A percentile compares a stretch with the other conserved stretches of the same genome.
Conservation (phyloP, 306 rosid species). For the Pachyrhizus erosus region DNA sequence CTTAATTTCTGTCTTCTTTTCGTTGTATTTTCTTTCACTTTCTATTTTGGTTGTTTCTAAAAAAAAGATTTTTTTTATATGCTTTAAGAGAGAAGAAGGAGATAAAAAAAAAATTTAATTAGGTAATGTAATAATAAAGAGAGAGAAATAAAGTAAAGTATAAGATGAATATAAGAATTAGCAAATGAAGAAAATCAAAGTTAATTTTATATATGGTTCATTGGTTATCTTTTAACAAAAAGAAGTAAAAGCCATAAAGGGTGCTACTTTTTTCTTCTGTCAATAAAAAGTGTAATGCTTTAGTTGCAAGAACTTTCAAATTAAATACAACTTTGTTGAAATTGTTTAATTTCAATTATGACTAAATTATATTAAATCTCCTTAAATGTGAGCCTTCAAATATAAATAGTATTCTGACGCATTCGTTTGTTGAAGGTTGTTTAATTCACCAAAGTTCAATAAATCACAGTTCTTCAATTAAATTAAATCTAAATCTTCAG, state of each 20-base stretch:
- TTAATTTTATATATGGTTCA: neutral
- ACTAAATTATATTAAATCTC: too few species aligned
- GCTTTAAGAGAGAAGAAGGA: neutral
- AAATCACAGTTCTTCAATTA: too few species aligned
- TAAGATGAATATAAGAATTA: neutral
- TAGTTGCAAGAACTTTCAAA: neutral
- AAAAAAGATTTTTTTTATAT: neutral
- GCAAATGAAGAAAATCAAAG: neutral
- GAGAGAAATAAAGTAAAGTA: neutral
- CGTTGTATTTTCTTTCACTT: neutral
- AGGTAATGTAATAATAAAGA: neutral
- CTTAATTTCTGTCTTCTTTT: constrained; percentile 20
- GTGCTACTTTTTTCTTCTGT: neutral
- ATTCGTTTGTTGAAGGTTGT: too few species aligned
- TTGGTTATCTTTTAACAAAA: neutral
- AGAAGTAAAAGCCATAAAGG: neutral
- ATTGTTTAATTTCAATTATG: neutral
- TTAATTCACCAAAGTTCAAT: too few species aligned
- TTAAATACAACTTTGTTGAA: neutral
- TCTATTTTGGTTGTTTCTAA: neutral
- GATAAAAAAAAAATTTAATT: neutral
- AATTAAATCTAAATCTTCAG: too few species aligned
- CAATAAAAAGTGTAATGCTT: neutral
- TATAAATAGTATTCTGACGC: too few species aligned
- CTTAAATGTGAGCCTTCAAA: too few species aligned